Evolutionary conservation across 2,329 filamentous ascomycete genomes (phyloP), one percentile per base, ranked within the genome.

Genomic region (Emericellopsis cladophorae): DNA sequence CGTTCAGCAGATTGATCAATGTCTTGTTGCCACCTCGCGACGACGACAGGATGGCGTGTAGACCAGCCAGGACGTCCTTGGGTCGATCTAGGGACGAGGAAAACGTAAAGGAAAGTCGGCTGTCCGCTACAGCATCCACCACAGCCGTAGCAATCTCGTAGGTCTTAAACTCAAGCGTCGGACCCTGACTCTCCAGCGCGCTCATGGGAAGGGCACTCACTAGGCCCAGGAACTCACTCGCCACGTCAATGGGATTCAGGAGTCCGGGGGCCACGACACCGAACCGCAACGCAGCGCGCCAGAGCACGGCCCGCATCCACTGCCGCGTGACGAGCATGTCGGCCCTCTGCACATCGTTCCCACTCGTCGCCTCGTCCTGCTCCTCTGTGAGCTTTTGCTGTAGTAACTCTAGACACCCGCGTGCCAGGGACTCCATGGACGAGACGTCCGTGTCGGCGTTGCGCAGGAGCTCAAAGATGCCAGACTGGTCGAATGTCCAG

Each of bases 271-370:
- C 44, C n/a, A 50, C 52, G 9, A 58, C 57, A 3, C 54, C 54
- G 42, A 55, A 56, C 1, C 54, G 50, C 23, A 61, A 51, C 0
- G 62, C 58, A 1, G 63, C 56, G 14, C 65, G 58, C 67, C 66
- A 71, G 12, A 70, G 45, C 3, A 70, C 58, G 34, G 67, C 62
- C 7, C 65, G 61, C 67, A 71, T 70, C 67, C 67, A 71, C 36
- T 69, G 66, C 2, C 64, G 54, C 0, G 67, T 70, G 4, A 70
- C 66, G 42, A 59, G 64, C n/a, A 71, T 58, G 38, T 70, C 67
- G 4, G 66, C 67, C 7, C 61, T 60, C 42, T 71, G 67, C 0
- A 70, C 60, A 22, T 70, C 65, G n/a, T 63, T 69, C 9, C 26
- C 26, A 7, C 26, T 29, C 26, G 26, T 29, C n/a, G 60, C 59